Percentiles rank a stretch among this genome's conserved stretches.
These are phyloP conservation scores for Exophiala sideris DNA, from an alignment of 2,329 filamentous ascomycete genomes.

Conservation along the genomic window DNA sequence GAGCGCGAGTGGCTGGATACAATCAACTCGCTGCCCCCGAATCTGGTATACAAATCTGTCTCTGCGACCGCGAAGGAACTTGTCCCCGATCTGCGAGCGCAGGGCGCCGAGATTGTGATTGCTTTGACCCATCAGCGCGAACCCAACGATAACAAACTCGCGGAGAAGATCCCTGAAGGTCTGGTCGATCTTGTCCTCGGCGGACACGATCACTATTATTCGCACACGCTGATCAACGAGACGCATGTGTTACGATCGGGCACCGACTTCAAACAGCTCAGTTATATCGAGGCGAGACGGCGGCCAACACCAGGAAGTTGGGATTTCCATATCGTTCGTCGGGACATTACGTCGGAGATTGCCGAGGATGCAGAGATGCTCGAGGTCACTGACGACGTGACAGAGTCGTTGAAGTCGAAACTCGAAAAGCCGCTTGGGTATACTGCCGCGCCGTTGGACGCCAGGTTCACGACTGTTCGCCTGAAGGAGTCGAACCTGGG, in stretches of 20 bases:
- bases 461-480: constrained; percentile 79
- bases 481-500: constrained; percentile 76
- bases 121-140: constrained; percentile 83
- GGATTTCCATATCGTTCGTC: constrained; percentile 73
- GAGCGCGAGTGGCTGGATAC: constrained; percentile 88
- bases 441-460: constrained; percentile 77
- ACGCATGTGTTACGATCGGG: constrained; percentile 83
- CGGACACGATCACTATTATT: constrained; percentile 87
- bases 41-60: constrained; percentile 78
- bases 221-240: constrained; percentile 71
- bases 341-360: constrained; percentile 69
- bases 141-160: constrained; percentile 84
- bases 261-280: constrained; percentile 88
- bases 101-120: constrained; percentile 79
- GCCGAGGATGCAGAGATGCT: constrained; percentile 60
- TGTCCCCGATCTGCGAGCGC: constrained; percentile 66
- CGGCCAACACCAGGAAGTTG: constrained; percentile 52
- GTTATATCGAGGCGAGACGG: constrained; percentile 75
- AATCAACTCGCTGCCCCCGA: constrained; percentile 78
- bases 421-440: constrained; percentile 80
- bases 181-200: constrained; percentile 81
- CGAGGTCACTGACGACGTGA: constrained; percentile 64
- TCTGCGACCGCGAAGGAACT: constrained; percentile 71
- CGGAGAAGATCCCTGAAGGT: constrained; percentile 65
- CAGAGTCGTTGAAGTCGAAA: constrained; percentile 69